Evolutionary conservation across 805 yeast species (phyloP).

Genomic region (Candida pseudoglaebosa): DNA sequence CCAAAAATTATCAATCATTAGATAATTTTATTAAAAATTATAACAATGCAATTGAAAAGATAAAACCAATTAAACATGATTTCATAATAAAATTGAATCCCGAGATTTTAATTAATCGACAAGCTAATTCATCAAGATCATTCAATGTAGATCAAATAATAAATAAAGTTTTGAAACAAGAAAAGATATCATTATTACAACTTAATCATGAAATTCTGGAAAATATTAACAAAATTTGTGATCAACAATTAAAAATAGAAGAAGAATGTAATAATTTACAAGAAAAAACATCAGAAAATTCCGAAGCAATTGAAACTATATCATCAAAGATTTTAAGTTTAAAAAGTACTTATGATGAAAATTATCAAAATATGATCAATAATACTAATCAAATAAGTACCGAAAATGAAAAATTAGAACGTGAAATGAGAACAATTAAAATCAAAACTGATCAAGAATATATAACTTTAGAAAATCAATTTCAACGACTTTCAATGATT

Average conservation of each 20-base stretch:
- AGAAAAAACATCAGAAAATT: constrained; percentile 54
- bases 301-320: constrained; percentile 52
- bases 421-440: constrained; percentile 49
- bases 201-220: constrained; percentile 33
- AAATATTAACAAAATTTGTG: constrained; percentile 49
- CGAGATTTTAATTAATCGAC: constrained; percentile 7
- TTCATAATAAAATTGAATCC: constrained; percentile 39
- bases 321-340: constrained; percentile 52
- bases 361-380: constrained; percentile 50
- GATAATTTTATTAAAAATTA: constrained; percentile 53
- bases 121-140: constrained; percentile 7
- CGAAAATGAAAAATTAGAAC: constrained; percentile 63
- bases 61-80: constrained; percentile 26
- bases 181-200: constrained; percentile 36
- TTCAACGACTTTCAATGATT: constrained; percentile 50
- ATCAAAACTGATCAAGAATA: constrained; percentile 47
- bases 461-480: constrained; percentile 42
- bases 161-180: constrained; percentile 42
- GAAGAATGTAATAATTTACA: constrained; percentile 54
- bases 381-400: constrained; percentile 52
- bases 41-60: constrained; percentile 49
- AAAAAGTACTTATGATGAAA: constrained; percentile 52
- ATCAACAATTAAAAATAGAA: constrained; percentile 53
- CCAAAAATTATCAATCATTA: constrained; percentile 47
- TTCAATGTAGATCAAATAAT: constrained; percentile 29